These are phyloP conservation scores for Pestalotiopsis sp. DNA, from an alignment of 2,329 filamentous ascomycete species.

Conservation along the genomic window DNA sequence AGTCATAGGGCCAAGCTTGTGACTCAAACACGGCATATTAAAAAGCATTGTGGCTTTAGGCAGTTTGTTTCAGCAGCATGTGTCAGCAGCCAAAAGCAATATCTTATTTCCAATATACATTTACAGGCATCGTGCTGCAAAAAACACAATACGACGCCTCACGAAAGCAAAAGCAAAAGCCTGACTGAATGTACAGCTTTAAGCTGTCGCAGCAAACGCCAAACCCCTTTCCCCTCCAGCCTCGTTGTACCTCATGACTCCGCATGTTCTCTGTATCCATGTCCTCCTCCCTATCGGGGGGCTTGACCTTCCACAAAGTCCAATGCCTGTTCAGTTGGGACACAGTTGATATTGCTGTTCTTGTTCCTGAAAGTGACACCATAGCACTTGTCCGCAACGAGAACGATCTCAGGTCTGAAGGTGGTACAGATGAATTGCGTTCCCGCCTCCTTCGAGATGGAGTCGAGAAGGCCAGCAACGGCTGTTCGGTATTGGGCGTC, in stretches of 20 bases:
- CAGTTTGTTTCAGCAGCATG: background rate
- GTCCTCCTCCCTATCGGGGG: conserved; percentile 27
- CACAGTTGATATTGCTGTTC: conserved; percentile 91
- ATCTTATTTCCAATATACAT: background rate
- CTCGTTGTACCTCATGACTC: background rate
- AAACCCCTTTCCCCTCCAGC: conserved; percentile 1
- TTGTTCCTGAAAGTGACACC: conserved; percentile 94
- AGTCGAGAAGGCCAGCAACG: conserved; percentile 85
- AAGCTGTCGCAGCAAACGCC: conserved; percentile 2
- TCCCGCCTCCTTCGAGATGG: conserved; percentile 68
- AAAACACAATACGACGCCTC: background rate
- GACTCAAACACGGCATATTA: no score
- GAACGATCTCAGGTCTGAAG: conserved; percentile 94
- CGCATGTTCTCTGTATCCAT: background rate
- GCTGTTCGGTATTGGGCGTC: conserved; percentile 98
- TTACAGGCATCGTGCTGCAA: background rate
- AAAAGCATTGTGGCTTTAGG: no score
- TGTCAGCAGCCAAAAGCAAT: background rate
- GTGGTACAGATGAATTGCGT: conserved; percentile 97
- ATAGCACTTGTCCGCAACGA: conserved; percentile 96
- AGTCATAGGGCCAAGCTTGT: no score
- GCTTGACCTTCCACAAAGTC: conserved; percentile 90
- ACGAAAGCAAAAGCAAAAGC: background rate
- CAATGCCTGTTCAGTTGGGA: conserved; percentile 82
- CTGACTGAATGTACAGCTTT: background rate